These are phyloP conservation scores for Nepenthes mirabilis DNA, from an alignment of 148 eudicot genomes.

Conservation along the genomic window DNA sequence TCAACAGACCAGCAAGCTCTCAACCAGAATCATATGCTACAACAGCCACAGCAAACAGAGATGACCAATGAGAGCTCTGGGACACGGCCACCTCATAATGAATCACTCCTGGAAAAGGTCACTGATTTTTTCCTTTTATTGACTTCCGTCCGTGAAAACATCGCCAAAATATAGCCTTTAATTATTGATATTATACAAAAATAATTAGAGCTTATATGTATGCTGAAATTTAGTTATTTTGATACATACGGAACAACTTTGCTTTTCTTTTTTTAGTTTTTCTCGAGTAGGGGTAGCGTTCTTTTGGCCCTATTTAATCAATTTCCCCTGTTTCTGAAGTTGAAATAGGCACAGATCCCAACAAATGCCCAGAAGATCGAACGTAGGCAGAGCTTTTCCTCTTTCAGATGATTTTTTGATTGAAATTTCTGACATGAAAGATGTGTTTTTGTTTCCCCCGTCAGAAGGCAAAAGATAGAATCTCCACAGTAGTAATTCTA, in stretches of 20 bases:
- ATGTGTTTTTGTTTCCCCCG: not conserved
- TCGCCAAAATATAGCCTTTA: not conserved
- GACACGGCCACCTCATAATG: conserved; percentile 33
- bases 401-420: too few relatives aligned
- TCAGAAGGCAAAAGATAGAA: conserved; percentile 22
- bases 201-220: too few relatives aligned
- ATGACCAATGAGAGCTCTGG: conserved; percentile 37
- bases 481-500: conserved; percentile 23
- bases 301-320: not conserved
- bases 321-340: conserved; percentile 3
- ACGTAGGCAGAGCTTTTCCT: too few relatives aligned
- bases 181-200: too few relatives aligned
- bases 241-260: not conserved
- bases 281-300: not conserved
- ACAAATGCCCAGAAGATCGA: conserved; percentile 15
- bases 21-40: conserved; percentile 11
- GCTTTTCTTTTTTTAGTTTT: not conserved
- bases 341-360: conserved; percentile 34
- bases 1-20: conserved; percentile 7
- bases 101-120: conserved; percentile 52
- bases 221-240: too few relatives aligned
- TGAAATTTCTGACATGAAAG: too few relatives aligned
- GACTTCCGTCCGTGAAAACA: not conserved
- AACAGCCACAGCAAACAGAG: conserved; percentile 19
- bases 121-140: not conserved